Evolutionary conservation across 192 early-diverging fungal species (phyloP), one percentile per base, ranked within the genome.

Genomic region (Phlyctochytrium arcticum): DNA sequence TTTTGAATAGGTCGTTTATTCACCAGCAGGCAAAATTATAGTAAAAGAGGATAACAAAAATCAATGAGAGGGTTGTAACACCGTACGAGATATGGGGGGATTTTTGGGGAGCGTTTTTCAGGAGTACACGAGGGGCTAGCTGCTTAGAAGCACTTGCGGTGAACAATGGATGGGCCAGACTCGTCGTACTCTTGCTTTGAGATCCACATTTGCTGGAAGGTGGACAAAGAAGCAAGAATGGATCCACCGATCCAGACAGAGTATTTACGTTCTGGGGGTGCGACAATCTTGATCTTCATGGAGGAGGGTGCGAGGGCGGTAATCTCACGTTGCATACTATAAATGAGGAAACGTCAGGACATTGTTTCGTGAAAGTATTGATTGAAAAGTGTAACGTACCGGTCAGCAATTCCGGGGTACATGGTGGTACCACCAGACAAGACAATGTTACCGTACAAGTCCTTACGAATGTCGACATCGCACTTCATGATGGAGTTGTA

Each of bases 401-500:
- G 91, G 76, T 98, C 94, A 54, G 89, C 89, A 76, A 98, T 91
- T 70, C 93, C 95, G 62, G 92, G 89, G 88, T 91, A 98, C 94
- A 96, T 93, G 79, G 96, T 96, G 65, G 91, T 92, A 79, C 96
- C 92, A 57, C 93, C 95, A 69, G 95, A 95, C 63, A 95, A 80
- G 57, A 97, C 91, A 82, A 97, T 93, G 87, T 94, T 95, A 75
- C 89, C 84, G 86, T 94, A 96, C 70, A 98, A 85, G 68, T 94
- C 91, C 81, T 90, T 90, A 83, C 92, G 91, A 72, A 95, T 92
- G 81, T 97, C 92, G 66, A 97, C 88, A 73, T 97, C 93, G 76
- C 92, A 92, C 86, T 92, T 93, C 90, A 92, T 92, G 86, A 95
- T 95, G 46, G 91, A 92, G 83, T 92, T 92, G 85, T 90, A 96